Evolutionary conservation across 1,139 yeast genomes (phyloP), one percentile per base, ranked within the genome.

Genomic region (Pneumocystis canis): DNA sequence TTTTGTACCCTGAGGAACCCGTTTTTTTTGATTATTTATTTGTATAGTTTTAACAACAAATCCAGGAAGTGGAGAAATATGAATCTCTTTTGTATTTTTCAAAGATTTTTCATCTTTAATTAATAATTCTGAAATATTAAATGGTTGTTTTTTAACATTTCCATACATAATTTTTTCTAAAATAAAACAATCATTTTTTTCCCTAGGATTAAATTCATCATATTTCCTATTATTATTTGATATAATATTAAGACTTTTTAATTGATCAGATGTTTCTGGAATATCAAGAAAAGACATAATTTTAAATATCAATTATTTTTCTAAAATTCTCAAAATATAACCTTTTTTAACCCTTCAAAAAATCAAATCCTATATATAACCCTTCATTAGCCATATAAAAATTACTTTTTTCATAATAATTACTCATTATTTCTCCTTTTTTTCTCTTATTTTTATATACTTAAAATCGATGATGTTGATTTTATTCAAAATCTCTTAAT

Each of bases 21-120:
- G 65, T 47, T 63, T 53, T n/a, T 40, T 40, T 3, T 59, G 54
- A 11, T 65, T 33, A 16, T 32, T 59, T 11, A 53, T 41, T 5
- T 64, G 47, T 30, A 20, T 18, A 5, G 67, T 65, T 41, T 66
- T 66, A 53, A 62, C 54, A 40, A 63, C 67, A 47, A 64, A 65
- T 3, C 63, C 63, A 11, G 67, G 67, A 30, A 57, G 58, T 14
- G 67, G 67, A 5, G 37, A 37, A 20, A 65, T 39, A 56, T 64
- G 35, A 32, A 64, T 30, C 6, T 40, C 58, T 59, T 47, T 47
- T 54, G 30, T 9, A 9, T 57, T 37, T 57, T 28, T 39, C 14
- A 25, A n/a, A 47, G n/a, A 9, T 11, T 47, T 20, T 47, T 6
- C n/a, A 3, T 28, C 11, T 1, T 25, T 25, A 6, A 28, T 25